Percentiles rank a stretch among this genome's conserved stretches.
Evolutionary conservation across 805 yeast species (phyloP).

Genomic region (Wickerhamomyces tratensis): DNA sequence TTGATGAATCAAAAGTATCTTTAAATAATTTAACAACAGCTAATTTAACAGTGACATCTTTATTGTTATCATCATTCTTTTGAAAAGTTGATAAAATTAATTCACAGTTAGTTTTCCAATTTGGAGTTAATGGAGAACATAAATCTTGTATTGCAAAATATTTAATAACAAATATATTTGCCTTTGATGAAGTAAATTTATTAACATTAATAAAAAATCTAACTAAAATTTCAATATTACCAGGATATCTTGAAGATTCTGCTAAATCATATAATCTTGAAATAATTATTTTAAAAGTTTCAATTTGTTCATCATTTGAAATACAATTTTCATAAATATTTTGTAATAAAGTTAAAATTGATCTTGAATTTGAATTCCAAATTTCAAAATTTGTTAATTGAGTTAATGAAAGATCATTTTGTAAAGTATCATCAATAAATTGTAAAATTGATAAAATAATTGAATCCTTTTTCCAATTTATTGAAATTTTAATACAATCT

Average conservation of each 20-base stretch:
- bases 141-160: constrained; percentile 37
- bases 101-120: constrained; percentile 41
- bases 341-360: constrained; percentile 8
- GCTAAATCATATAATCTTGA: constrained; percentile 22
- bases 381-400: constrained; percentile 26
- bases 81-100: constrained; percentile 36
- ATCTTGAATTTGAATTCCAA: constrained; percentile 26
- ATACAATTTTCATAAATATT: constrained; percentile 14
- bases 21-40: constrained; percentile 20
- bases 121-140: constrained; percentile 42
- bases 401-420: constrained; percentile 17
- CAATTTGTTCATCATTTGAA: constrained; percentile 20
- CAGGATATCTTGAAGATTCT: constrained; percentile 23
- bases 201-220: constrained; percentile 30
- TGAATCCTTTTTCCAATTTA: constrained; percentile 24
- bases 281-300: constrained; percentile 25
- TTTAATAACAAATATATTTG: constrained; percentile 31
- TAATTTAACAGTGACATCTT: constrained; percentile 19
- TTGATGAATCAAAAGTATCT: constrained; percentile 16
- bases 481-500: constrained; percentile 21
- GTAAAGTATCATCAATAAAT: constrained; percentile 29
- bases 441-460: constrained; percentile 29
- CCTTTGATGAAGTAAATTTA: constrained; percentile 23
- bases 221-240: constrained; percentile 33
- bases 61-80: constrained; percentile 15